Conservation (phyloP, 2,329 filamentous ascomycete genomes). For the Mollisiaceae sp. region DNA sequence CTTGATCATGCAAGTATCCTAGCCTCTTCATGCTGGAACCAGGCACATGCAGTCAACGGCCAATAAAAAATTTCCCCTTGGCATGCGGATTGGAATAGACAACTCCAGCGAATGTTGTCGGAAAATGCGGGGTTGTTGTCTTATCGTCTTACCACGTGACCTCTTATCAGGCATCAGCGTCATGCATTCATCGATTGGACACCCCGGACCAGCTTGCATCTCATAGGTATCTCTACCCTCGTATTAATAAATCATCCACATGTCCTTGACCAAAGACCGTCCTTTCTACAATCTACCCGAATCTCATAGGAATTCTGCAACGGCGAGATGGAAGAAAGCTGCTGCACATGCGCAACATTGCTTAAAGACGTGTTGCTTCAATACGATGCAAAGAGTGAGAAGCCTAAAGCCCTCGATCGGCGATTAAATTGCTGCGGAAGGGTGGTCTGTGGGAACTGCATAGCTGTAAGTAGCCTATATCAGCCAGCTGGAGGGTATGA, state of each 20-base stretch:
- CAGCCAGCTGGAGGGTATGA: neutral
- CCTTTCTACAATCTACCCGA: conserved; percentile 4
- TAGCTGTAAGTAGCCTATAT: conserved; percentile 54
- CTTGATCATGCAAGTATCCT: neutral
- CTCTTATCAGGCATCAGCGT: conserved; percentile 3
- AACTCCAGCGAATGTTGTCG: neutral
- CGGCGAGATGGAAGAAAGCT: conserved; percentile 47
- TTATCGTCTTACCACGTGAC: neutral
- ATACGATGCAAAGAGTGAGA: conserved; percentile 62
- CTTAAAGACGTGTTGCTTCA: conserved; percentile 59
- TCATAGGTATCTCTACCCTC: neutral
- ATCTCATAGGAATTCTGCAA: neutral
- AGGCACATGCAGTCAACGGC: neutral
- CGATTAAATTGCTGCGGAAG: conserved; percentile 71
- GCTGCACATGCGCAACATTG: conserved; percentile 72
- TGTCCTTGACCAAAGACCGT: conserved; percentile 10
- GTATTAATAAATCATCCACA: neutral
- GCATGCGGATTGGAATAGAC: neutral
- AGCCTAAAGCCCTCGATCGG: conserved; percentile 63
- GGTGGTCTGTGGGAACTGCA: conserved; percentile 73
- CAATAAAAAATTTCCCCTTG: neutral
- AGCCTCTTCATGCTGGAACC: neutral
- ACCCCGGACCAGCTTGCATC: neutral
- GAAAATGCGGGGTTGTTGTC: neutral
- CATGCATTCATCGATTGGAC: conserved; percentile 8